Base-by-base conservation (phyloP, 1,284 basidiomycete species). In the Agroathelia rolfsii region DNA sequence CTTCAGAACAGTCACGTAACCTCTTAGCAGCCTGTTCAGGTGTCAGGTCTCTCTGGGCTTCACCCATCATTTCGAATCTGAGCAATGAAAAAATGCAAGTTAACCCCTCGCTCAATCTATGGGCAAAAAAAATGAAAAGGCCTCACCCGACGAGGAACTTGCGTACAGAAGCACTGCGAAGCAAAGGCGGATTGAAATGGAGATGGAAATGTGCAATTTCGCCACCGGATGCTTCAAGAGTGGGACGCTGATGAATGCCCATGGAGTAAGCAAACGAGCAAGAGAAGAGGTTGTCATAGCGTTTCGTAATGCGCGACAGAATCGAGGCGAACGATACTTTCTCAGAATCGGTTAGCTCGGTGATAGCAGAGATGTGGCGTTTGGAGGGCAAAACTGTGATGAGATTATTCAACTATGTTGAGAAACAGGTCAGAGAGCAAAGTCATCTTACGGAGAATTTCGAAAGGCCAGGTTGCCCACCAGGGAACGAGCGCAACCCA, bases 401-500 rank as follows among this genome's bases (percentile, higher is more conserved):
- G 33, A 17, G 22, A 28, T 20, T 19, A n/a, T 11, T 16, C 16
- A 5, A 13, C 15, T 33, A 30, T 28, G 9, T 28, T 14, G 4
- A 20, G 12, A 26, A 11, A 34, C 23, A 32, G 27, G 24, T 25
- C 12, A 24, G 24, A 17, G 35, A 29, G 32, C 24, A 28, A 20
- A 21, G 3, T 15, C 15, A 33, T 32, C 69, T 44, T 44, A 85
- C 84, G 56, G 39, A 96, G 60, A 10, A 85, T 66, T 55, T 97
- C 93, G 50, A 83, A 96, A 0, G 93, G 93, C 93, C 93, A 97
- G 18, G 78, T 73, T 2, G 92, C 93, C 93, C 93, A 96, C 76
- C 86, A 96, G 1, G 93, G 93, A 0, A 96, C 89, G 4, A 96
- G 51, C 0, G 81, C 88, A 4, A 88, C 65, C 73, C 90, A 96